Evolutionary conservation across 768 basidiomycete species (phyloP), one percentile per base, ranked within the genome.

Genomic region (Galerina sulciceps): DNA sequence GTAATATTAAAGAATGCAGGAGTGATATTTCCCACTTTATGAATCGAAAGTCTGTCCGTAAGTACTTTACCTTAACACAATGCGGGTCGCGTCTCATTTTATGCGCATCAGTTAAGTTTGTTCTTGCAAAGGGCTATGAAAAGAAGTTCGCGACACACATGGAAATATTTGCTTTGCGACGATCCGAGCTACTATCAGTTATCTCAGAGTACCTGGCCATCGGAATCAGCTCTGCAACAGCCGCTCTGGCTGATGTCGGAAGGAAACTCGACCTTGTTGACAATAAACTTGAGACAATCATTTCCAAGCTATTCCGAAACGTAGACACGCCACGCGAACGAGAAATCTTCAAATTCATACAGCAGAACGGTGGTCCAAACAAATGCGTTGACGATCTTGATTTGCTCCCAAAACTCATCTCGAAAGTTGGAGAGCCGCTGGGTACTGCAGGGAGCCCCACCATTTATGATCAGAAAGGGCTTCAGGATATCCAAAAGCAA

Each of bases 251-350:
- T 26, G 48, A 53, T 4, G 69, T 69, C 10, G 68, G 70, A 17
- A 54, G 67, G 45, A 67, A 72, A 37, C 61, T 74, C 11, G 65
- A 73, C 44, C 47, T 46, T 6, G 68, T 72, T 26, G 61, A 73
- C 37, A 40, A 54, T 10, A 66, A 68, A 53, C 53, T 75, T 22
- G 64, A 71, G 40, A 56, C 42, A 41, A 40, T 72, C 31, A 46
- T 52, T 22, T 20, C 43, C 6, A 42, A 60, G 4, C 63, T 79
- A 22, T 74, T 79, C 58, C 66, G 67, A 14, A 68, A 67, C 34
- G 63, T 76, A 13, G 70, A 75, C 34, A 67, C 73, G 0, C 72
- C 72, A 9, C 67, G 71, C 14, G 75, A 78, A 54, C 65, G 64
- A 55, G 74, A 76, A n/a, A 59, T 75, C 5, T 53, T 64, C 18